A percentile compares a stretch with the other conserved stretches of the same genome.
These are phyloP conservation scores for Yarrowia galli DNA, from an alignment of 1,139 yeast genomes.

Conservation along the genomic window DNA sequence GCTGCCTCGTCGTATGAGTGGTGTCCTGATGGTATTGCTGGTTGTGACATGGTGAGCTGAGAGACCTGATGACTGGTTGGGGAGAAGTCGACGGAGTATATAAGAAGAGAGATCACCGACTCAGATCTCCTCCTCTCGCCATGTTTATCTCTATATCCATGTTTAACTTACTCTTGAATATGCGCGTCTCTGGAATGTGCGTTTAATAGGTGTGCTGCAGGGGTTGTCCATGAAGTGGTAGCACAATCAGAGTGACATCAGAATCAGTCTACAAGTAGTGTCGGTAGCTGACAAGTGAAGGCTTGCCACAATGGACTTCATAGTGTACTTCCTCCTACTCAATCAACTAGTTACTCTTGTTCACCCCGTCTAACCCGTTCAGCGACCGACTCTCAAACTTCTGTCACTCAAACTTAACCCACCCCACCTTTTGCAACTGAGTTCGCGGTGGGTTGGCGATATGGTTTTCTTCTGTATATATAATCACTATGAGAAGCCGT, in stretches of 20 bases:
- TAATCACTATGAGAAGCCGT: no score
- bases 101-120: background rate
- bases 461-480: background rate
- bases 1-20: background rate
- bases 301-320: no score
- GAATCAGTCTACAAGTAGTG: no score
- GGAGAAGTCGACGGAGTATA: no score
- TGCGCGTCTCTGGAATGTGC: constrained; percentile 18
- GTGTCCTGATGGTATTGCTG: background rate
- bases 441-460: no score
- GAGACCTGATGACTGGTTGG: no score
- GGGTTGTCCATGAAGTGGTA: background rate
- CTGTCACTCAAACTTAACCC: background rate
- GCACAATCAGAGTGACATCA: no score
- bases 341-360: no score
- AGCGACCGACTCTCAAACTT: background rate
- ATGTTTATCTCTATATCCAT: constrained; percentile 13
- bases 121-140: background rate
- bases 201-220: constrained; percentile 1
- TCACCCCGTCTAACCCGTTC: no score
- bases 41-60: background rate
- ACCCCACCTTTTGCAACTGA: constrained; percentile 13
- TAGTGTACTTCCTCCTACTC: no score
- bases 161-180: constrained; percentile 2
- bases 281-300: no score